Base-by-base conservation (phyloP, 148 eudicot species). In the Persicaria maculosa region DNA sequence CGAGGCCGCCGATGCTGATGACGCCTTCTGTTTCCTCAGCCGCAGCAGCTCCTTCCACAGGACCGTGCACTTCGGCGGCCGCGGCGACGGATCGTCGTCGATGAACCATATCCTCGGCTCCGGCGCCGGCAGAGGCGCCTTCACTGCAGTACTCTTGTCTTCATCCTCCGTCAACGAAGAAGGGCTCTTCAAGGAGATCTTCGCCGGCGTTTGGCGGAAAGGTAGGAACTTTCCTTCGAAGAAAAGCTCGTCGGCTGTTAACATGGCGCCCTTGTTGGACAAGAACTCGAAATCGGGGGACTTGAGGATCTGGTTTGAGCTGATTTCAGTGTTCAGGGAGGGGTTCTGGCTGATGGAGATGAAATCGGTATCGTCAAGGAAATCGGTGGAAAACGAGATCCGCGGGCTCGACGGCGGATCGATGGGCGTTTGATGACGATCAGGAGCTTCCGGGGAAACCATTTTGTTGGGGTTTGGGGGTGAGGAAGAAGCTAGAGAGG, bases 1-100 rank as follows among this genome's bases (percentile, higher is more conserved):
- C 2, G 87, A 74, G 0, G 87, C 58, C 31, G 85, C 71, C 20
- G 79, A 65, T 52, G 11, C 14, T n/a, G n/a, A n/a, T n/a, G n/a
- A n/a, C n/a, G 6, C 14, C 6, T 86, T 81, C 19, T 83, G 84
- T 48, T 94, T 90, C 78, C 82, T 88, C 80, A 95, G 53, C 73
- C 92, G 78, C 11, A 95, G 47, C 40, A 95, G 50, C 79, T 95
- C 98, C 69, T 95, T 95, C 98, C 98, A 95, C n/a, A 95, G 50
- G 1, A 92, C 97, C 3, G 97, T 90, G 76, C 98, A 95, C 36
- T 83, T 90, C 4, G 98, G 98, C 1, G 98, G 98, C 47, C 97
- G 84, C 2, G 98, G 98, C 17, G 98, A 95, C 5, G 98, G 98
- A 62, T 92, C 97, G 45, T 95, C 98, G 17, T 94, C 98, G 4